Evolutionary conservation across 345 rosid species (phyloP).

Genomic region (Atalantia buxifolia): DNA sequence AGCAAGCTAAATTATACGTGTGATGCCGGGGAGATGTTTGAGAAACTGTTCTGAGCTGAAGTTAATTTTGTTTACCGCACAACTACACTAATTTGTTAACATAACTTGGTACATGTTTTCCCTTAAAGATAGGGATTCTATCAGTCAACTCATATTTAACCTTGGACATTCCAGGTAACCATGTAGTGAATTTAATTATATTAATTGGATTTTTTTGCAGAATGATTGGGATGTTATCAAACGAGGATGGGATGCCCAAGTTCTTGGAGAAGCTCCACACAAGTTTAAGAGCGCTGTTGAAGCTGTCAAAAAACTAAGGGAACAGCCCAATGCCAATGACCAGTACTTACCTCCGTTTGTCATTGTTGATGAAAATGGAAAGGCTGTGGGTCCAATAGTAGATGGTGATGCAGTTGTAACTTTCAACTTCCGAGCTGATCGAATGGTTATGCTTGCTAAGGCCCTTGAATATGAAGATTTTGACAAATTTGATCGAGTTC

Average conservation of each 20-base stretch:
- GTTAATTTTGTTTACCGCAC: no score
- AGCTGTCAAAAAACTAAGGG: conserved; percentile 83
- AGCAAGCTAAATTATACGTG: neutral
- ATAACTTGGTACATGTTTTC: neutral
- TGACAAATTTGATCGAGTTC: conserved; percentile 89
- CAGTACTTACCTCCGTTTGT: conserved; percentile 95
- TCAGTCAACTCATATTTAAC: neutral
- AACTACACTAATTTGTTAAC: neutral
- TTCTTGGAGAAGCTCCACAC: conserved; percentile 96
- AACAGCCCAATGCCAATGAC: conserved; percentile 63
- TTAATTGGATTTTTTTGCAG: conserved; percentile 30
- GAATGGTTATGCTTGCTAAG: conserved; percentile 95
- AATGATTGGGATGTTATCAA: conserved; percentile 95
- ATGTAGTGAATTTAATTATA: neutral
- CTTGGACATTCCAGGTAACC: no score
- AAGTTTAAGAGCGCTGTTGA: conserved; percentile 78
- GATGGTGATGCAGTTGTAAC: conserved; percentile 99
- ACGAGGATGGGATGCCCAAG: conserved; percentile 99
- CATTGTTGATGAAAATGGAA: conserved; percentile 67
- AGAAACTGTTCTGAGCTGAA: neutral
- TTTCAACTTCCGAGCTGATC: conserved; percentile 90
- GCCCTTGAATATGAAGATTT: conserved; percentile 87
- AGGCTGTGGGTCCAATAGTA: conserved; percentile 81
- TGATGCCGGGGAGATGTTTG: neutral
- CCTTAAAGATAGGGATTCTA: neutral